Base-by-base conservation (phyloP, 495 filamentous ascomycete genomes). In the Penicillium cosmopolitanum region DNA sequence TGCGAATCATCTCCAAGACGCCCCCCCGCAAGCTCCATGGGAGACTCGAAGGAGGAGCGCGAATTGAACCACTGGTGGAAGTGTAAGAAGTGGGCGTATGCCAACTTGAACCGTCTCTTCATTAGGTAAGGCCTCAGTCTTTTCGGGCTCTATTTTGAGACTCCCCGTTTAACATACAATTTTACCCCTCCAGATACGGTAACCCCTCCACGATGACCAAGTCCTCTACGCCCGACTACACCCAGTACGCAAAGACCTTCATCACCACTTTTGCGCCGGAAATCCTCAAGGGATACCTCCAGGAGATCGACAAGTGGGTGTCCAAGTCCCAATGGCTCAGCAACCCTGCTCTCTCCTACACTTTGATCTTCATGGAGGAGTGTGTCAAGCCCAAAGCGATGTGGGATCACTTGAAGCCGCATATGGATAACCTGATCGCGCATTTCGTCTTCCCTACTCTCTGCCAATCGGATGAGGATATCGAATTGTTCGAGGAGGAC, bases 51-150 rank as follows among this genome's bases (percentile, higher is more conserved):
- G 43, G 85, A 91, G 18, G 96, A 98, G 67, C 85, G 96, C 28
- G 96, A 97, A 71, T 82, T 85, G 55, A 93, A 96, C 70, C 91
- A 97, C 70, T 98, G 95, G 93, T 98, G 95, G 94, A 98, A 98
- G 82, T 90, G 92, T 53, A 98, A 98, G 89, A 98, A 98, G 75
- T 98, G 95, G 96, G 89, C 94, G 6, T 98, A 97, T 72, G 94
- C 91, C 63, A 98, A 97, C 75, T 79, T 98, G 55, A 98, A 98
- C 74, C 84, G 95, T 62, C 84, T 98, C 11, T 98, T 93, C 72
- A 94, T 97, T 58, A 84, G 94, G 90, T 94, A 80, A 46, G 84
- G 61, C 51, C 44, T 25, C 31, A 46, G 4, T 53, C 13, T 34
- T 43, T 50, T 18, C 51, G 43, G 31, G 47, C 19, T 55, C 15